Conservation (phyloP, 1,284 basidiomycete species). For the Boletus sp. region DNA sequence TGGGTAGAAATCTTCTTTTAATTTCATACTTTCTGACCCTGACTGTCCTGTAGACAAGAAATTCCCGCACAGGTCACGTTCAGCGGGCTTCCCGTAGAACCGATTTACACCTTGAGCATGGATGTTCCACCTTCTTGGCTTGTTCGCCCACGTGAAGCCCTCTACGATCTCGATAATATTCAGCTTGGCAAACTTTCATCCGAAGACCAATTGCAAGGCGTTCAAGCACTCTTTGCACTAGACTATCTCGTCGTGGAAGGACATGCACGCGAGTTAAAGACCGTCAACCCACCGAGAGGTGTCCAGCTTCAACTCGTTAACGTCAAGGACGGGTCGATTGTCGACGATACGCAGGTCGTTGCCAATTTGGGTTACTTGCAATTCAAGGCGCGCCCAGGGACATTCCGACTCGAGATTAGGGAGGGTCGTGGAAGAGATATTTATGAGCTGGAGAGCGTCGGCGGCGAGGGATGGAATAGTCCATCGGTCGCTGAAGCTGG, state of each 20-base stretch:
- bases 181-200: constrained; percentile 68
- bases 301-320: constrained; percentile 75
- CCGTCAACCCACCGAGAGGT: constrained; percentile 71
- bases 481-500: constrained; percentile 62
- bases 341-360: constrained; percentile 86
- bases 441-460: constrained; percentile 79
- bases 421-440: constrained; percentile 79
- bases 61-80: constrained; percentile 49
- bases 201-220: constrained; percentile 48
- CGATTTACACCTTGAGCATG: constrained; percentile 90
- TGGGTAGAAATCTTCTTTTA: constrained; percentile 48
- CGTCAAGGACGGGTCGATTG: constrained; percentile 37
- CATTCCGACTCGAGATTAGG: constrained; percentile 80
- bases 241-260: constrained; percentile 93
- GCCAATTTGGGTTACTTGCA: constrained; percentile 96
- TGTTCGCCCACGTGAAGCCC: constrained; percentile 82
- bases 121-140: constrained; percentile 91
- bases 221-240: constrained; percentile 84
- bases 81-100: constrained; percentile 53
- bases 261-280: constrained; percentile 75
- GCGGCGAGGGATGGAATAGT: constrained; percentile 81
- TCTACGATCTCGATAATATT: constrained; percentile 95
- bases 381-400: constrained; percentile 89
- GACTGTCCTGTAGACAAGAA: constrained; percentile 43
- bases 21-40: neutral